Evolutionary conservation across 768 basidiomycete genomes (phyloP), one percentile per base, ranked within the genome.

Genomic region (Mycena chlorophos): DNA sequence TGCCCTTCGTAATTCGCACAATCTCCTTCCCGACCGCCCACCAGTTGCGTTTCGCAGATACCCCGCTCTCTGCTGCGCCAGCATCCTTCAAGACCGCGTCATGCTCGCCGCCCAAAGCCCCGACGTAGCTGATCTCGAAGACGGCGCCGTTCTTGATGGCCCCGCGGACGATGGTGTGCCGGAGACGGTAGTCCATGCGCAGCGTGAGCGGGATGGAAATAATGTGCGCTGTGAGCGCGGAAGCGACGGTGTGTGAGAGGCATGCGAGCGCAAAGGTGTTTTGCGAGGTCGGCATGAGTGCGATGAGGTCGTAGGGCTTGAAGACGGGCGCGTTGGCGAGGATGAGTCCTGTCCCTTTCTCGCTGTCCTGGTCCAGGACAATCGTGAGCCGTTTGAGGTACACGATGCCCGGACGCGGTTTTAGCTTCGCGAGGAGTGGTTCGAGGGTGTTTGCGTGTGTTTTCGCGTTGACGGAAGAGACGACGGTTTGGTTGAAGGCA

Each of bases 271-370:
- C 86, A 68, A 95, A 89, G 3, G 88, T 84, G 1, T 80, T 65
- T 49, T 82, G 75, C 0, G 88, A 90, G 3, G 88, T 87, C 0
- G 93, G 93, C 3, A 81, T 71, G 49, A 94, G 80, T 19, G 88
- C 82, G 30, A 96, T 78, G 28, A 95, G 73, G 65, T 95, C 91
- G 71, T 91, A 95, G 1, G 77, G 71, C 8, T 78, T 73, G 64
- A 89, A 80, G 1, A 87, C 64, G 0, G 80, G 68, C 1, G 80
- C 69, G 63, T 89, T 91, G n/a, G 83, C 80, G 54, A 84, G 86
- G 5, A 85, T 87, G 67, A 93, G 67, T 27, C 91, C 89, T 63
- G 89, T 88, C 1, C 91, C 89, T 68, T 91, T 92, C 68, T 93
- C 89, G 64, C 91, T 92, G 38, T 87, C 88, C 63, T 91, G 84